Evolutionary conservation across 805 yeast species (phyloP).

Genomic region (Candida ulmi): DNA sequence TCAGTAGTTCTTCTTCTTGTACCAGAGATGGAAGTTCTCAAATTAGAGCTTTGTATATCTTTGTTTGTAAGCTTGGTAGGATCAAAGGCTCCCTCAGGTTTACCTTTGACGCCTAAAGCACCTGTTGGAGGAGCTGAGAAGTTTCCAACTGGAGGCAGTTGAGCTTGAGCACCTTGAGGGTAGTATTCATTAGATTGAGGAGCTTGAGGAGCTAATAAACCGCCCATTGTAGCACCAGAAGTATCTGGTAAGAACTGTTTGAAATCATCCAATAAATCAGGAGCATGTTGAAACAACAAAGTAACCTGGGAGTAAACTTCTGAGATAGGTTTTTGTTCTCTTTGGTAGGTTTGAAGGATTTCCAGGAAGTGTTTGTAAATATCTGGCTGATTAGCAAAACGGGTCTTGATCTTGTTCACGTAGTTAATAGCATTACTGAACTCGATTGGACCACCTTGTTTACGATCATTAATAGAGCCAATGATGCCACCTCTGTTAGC

Average conservation of each 20-base stretch:
- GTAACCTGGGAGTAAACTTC: slow-evolving; percentile 96
- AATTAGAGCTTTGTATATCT: slow-evolving; percentile 29
- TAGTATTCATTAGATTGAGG: slow-evolving; percentile 23
- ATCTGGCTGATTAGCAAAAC: slow-evolving; percentile 92
- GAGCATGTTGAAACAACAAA: slow-evolving; percentile 81
- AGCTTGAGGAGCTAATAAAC: slow-evolving; percentile 15
- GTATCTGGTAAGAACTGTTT: slow-evolving; percentile 89
- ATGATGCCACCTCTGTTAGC: slow-evolving; percentile 24
- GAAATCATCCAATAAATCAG: slow-evolving; percentile 91
- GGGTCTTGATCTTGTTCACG: slow-evolving; percentile 91
- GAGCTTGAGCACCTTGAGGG: slow-evolving; percentile 25
- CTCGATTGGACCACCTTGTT: slow-evolving; percentile 66
- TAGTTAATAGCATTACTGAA: slow-evolving; percentile 96
- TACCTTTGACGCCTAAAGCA: slow-evolving; percentile 22
- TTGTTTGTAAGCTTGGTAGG: slow-evolving; percentile 18
- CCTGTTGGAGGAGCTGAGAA: slow-evolving; percentile 59
- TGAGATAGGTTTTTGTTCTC: slow-evolving; percentile 90
- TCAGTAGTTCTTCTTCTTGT: slow-evolving; percentile 18
- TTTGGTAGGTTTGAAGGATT: slow-evolving; percentile 91
- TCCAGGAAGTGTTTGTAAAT: slow-evolving; percentile 92
- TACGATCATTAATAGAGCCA: slow-evolving; percentile 11
- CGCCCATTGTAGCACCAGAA: slow-evolving; percentile 22
- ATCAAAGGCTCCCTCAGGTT: slow-evolving; percentile 15
- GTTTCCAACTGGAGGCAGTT: slow-evolving; percentile 84
- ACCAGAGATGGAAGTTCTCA: slow-evolving; percentile 26